Percentiles rank a stretch among this genome's conserved stretches.
phyloP scores from a whole-genome alignment of 2,329 filamentous ascomycete genomes.

The Stemphylium vesicarium region DNA sequence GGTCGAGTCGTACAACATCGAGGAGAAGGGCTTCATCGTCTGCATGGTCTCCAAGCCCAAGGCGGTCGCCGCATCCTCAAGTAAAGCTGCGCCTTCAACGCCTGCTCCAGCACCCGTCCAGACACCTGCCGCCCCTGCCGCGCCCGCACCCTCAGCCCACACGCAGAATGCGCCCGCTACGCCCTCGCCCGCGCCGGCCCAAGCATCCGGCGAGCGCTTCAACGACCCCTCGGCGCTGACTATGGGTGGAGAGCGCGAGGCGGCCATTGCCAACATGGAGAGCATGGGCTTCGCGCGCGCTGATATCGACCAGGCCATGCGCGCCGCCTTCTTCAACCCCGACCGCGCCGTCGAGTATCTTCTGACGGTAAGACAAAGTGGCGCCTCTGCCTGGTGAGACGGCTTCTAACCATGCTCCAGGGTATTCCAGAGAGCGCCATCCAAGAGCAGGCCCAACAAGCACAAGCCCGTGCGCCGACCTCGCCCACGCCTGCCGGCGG shows the following conservation, averaged over 20 bases:
- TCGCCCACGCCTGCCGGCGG: conserved; percentile 49
- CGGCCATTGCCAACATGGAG: conserved; percentile 90
- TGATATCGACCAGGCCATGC: conserved; percentile 92
- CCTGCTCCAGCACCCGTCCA: conserved; percentile 55
- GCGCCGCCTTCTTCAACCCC: conserved; percentile 95
- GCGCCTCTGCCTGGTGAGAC: conserved; percentile 2
- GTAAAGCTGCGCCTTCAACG: conserved; percentile 63
- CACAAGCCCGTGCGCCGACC: conserved; percentile 50
- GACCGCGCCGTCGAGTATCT: conserved; percentile 98
- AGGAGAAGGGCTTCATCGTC: conserved; percentile 99
- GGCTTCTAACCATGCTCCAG: conserved; percentile 55
- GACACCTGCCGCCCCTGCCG: conserved; percentile 64
- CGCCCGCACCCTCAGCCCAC: conserved; percentile 56
- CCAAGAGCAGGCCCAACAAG: conserved; percentile 63
- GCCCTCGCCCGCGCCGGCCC: conserved; percentile 56
- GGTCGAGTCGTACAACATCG: conserved; percentile 95
- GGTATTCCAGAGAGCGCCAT: conserved; percentile 88
- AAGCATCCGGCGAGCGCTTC: conserved; percentile 54
- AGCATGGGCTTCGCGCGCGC: conserved; percentile 92
- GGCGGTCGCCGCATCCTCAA: conserved; percentile 59
- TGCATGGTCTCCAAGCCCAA: conserved; percentile 98
- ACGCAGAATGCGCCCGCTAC: conserved; percentile 58
- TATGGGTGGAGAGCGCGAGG: conserved; percentile 80
- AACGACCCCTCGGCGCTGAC: conserved; percentile 82
- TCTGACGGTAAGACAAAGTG: conserved; percentile 68